Percentiles rank a stretch among this genome's conserved stretches.
Evolutionary conservation across 2,329 filamentous ascomycete species (phyloP).

Genomic region (Capronia epimyces): DNA sequence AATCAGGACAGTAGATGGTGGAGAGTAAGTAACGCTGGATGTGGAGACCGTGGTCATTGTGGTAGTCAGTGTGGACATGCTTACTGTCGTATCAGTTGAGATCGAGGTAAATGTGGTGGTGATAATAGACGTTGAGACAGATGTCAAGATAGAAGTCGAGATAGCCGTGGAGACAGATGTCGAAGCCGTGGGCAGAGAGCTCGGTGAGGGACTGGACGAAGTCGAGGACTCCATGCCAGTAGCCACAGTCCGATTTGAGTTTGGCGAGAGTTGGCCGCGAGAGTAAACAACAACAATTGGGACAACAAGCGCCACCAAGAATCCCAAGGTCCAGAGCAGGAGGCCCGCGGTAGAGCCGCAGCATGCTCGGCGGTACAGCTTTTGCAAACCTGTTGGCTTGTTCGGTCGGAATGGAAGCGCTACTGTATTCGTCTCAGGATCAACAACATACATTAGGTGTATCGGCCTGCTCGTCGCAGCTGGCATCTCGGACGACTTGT

Average conservation of each 20-base stretch:
- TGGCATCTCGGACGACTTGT: neutral
- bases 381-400: constrained; percentile 1
- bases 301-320: constrained; percentile 7
- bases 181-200: neutral
- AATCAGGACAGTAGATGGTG: neutral
- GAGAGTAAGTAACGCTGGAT: constrained; percentile 9
- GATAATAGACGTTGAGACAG: neutral
- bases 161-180: neutral
- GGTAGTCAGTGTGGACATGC: neutral
- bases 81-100: neutral
- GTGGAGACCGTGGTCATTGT: constrained; percentile 5
- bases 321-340: constrained; percentile 1
- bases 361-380: constrained; percentile 9
- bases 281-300: constrained; percentile 3
- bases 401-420: constrained; percentile 4
- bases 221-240: neutral
- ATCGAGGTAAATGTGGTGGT: constrained; percentile 1
- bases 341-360: constrained; percentile 9
- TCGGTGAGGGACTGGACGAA: neutral
- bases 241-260: neutral
- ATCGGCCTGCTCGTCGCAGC: neutral
- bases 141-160: neutral
- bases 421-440: constrained; percentile 8
- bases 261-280: neutral
- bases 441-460: constrained; percentile 9